A percentile compares a stretch with the other conserved stretches of the same genome.
These are phyloP conservation scores for Scedosporium apiospermum DNA, from an alignment of 2,329 filamentous ascomycete genomes.

Conservation along the genomic window DNA sequence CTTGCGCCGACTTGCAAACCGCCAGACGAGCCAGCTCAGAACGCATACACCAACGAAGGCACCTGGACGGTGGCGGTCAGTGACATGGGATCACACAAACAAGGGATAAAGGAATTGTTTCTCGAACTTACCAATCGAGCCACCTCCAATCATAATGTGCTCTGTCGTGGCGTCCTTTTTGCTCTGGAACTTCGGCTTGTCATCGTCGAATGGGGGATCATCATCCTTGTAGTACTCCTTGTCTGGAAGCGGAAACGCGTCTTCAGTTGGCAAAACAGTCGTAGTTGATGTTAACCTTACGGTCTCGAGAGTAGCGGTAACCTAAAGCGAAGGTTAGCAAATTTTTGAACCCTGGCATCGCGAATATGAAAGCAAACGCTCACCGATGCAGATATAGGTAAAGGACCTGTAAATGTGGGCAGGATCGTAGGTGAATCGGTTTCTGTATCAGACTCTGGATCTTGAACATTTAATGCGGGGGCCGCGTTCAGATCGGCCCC, in stretches of 20 bases:
- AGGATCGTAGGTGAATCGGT: not conserved
- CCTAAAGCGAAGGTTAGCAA: not conserved
- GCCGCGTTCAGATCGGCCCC: not conserved
- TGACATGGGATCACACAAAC: not conserved
- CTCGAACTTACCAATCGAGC: conserved; percentile 21
- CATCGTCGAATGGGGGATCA: not conserved
- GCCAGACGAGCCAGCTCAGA: conserved; percentile 33
- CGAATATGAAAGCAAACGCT: not conserved
- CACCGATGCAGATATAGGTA: not conserved
- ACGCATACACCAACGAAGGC: conserved; percentile 35
- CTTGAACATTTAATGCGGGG: not conserved
- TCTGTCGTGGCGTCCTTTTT: conserved; percentile 11
- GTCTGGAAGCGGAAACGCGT: not conserved
- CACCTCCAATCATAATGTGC: conserved; percentile 23
- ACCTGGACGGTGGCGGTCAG: conserved; percentile 14
- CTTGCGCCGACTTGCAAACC: conserved; percentile 14
- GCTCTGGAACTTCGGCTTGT: not conserved
- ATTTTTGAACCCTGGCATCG: not conserved
- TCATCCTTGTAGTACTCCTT: not conserved
- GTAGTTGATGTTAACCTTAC: not conserved
- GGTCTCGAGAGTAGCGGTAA: not conserved
- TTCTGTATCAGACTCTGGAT: not conserved
- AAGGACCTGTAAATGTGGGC: not conserved
- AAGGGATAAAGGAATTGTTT: no score
- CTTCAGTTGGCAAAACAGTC: not conserved